phyloP scores from a whole-genome alignment of 352 stramenopile species.

The Pythium plurisporium region DNA sequence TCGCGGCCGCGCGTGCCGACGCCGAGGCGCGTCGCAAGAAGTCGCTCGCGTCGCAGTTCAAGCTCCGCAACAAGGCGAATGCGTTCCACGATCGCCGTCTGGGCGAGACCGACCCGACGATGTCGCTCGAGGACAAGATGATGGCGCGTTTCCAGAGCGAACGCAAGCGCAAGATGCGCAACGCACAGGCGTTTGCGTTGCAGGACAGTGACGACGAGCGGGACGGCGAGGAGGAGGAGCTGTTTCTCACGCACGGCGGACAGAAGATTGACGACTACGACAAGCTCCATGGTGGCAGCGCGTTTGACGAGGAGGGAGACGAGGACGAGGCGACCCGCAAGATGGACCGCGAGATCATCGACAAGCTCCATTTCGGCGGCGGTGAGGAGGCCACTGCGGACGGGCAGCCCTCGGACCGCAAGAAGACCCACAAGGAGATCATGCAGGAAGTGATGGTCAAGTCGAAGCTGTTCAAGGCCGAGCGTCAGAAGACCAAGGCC shows the following conservation, averaged over 20 bases:
- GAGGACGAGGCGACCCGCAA: conserved; percentile 64
- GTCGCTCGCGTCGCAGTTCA: conserved; percentile 82
- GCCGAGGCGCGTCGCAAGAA: conserved; percentile 83
- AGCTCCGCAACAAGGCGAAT: conserved; percentile 85
- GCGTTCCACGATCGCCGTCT: conserved; percentile 84
- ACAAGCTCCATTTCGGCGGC: conserved; percentile 86
- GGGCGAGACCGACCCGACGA: conserved; percentile 72
- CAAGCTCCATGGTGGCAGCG: conserved; percentile 37
- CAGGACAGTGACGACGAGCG: conserved; percentile 71
- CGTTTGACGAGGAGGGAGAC: conserved; percentile 49
- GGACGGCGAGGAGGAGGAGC: conserved; percentile 51
- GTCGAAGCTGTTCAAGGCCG: conserved; percentile 86
- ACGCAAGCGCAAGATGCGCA: conserved; percentile 82
- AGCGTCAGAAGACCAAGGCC: conserved; percentile 84
- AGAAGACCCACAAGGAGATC: conserved; percentile 86
- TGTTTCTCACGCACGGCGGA: conserved; percentile 77
- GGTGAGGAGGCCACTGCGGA: conserved; percentile 16
- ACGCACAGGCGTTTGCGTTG: conserved; percentile 67
- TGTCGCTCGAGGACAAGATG: conserved; percentile 93
- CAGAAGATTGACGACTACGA: conserved; percentile 80
- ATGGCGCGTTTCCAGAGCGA: conserved; percentile 88
- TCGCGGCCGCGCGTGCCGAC: conserved; percentile 74
- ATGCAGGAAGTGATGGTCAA: conserved; percentile 92
- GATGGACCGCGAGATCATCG: conserved; percentile 78
- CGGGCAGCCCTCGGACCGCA: conserved; percentile 24